Evolutionary conservation across 306 rosid genomes (phyloP).

Genomic region (Medicago lupulina): DNA sequence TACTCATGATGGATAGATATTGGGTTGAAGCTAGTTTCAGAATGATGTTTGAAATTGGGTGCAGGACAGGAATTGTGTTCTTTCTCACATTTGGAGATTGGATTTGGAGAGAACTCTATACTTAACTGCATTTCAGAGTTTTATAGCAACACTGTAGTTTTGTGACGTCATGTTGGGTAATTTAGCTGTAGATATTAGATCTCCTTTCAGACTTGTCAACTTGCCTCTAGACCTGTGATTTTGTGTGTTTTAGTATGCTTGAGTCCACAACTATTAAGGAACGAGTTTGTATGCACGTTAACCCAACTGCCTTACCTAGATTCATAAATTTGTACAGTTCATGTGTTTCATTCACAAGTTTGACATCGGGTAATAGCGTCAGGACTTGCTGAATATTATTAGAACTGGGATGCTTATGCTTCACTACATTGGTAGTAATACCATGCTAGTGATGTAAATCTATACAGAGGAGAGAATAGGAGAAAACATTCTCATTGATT

Average conservation of each 20-base stretch:
- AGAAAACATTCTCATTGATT: neutral
- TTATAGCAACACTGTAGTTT: neutral
- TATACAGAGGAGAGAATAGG: neutral
- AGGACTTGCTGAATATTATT: slow-evolving; percentile 1
- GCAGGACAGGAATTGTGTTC: neutral
- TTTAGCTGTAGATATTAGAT: neutral
- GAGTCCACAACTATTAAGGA: neutral
- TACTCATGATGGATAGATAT: neutral
- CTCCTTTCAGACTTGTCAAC: neutral
- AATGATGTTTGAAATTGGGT: neutral
- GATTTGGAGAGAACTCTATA: neutral
- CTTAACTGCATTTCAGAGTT: slow-evolving; percentile 1
- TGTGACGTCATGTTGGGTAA: neutral
- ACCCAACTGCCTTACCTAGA: neutral
- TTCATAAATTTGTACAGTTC: neutral
- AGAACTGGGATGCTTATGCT: neutral
- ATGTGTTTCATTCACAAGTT: neutral
- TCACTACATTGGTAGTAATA: neutral
- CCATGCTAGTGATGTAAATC: neutral
- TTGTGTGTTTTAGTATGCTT: slow-evolving; percentile 7
- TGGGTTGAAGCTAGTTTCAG: neutral
- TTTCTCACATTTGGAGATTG: neutral
- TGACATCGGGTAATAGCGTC: neutral
- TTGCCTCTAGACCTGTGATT: neutral
- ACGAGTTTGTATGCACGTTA: slow-evolving; percentile 11